Conservation (phyloP, 495 filamentous ascomycete genomes). For the Neurospora sp. region DNA sequence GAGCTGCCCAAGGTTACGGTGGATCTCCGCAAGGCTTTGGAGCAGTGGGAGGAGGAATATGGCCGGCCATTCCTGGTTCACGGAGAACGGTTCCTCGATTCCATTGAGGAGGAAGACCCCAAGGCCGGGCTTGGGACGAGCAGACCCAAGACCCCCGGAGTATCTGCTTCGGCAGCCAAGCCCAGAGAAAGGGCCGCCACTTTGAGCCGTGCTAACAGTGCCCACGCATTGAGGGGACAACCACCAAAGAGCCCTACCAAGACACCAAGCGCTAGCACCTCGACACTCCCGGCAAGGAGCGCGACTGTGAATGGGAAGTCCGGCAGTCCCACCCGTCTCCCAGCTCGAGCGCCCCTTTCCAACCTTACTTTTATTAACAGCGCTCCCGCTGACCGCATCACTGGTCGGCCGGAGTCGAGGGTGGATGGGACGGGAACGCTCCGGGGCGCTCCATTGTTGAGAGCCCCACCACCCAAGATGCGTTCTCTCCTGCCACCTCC, state of each 20-base stretch:
- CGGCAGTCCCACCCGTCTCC: conserved; percentile 67
- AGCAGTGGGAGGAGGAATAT: conserved; percentile 88
- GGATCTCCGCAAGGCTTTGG: conserved; percentile 71
- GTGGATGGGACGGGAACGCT: conserved; percentile 19
- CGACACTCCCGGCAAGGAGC: conserved; percentile 14
- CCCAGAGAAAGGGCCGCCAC: conserved; percentile 29
- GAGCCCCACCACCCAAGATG: conserved; percentile 83
- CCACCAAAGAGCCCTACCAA: conserved; percentile 47
- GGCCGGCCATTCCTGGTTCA: conserved; percentile 87
- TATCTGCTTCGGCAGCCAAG: conserved; percentile 38
- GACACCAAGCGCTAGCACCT: conserved; percentile 46
- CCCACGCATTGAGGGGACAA: conserved; percentile 14
- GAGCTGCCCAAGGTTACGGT: conserved; percentile 84
- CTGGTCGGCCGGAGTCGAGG: conserved; percentile 31
- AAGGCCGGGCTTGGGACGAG: conserved; percentile 49
- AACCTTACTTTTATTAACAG: conserved; percentile 75
- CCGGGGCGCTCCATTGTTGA: conserved; percentile 33
- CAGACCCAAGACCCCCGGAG: conserved; percentile 70
- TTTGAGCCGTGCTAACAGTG: conserved; percentile 27
- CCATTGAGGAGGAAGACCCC: conserved; percentile 51
- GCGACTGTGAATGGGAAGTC: conserved; percentile 18
- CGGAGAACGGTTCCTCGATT: conserved; percentile 78
- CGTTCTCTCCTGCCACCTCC: conserved; percentile 62
- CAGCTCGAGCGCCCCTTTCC: conserved; percentile 66
- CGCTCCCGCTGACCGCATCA: conserved; percentile 53